Base-by-base conservation (phyloP, 305 asterid genomes). In the Plantago coronopus region DNA sequence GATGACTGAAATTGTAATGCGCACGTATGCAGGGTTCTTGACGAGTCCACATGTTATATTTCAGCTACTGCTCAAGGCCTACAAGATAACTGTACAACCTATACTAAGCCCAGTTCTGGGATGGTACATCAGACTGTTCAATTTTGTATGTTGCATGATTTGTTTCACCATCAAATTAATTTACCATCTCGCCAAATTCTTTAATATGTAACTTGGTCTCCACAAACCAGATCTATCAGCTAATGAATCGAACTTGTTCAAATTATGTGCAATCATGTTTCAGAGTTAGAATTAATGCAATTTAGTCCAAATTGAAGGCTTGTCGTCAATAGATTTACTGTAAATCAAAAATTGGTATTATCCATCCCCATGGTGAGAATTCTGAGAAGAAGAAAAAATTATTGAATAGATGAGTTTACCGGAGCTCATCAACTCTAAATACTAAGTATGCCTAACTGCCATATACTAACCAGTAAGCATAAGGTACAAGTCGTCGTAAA, bases 91-190 rank as follows among this genome's bases (percentile, higher is more conserved):
- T 45, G 20, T 83, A 64, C 48, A 47, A 66, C 84, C 87, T n/a
- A 60, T 79, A 31, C 18, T 82, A 60, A 48, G 50, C 67, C 89
- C 94, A 45, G 15, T 86, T 53, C 48, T 80, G 18, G 72, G 70
- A 46, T 82, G 85, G 80, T 80, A 82, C 72, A 58, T 68, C 66
- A 81, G 76, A 59, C 46, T 89, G 42, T 46, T 81, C 77, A 81
- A 69, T 19, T 49, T 74, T 18, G 63, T 73, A 62, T 74, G 72
- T 45, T 48, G 57, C 23, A 9, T 81, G 29, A 72, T 83, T 62
- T 61, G 75, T 60, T 54, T 77, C 72, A 23, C 74, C 7, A 67
- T 81, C 76, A 79, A 71, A 38, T 31, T 77, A 48, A 51, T 86
- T 44, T 63, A 69, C 51, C 71, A 74, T 59, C 63, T 82, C 5